These are phyloP conservation scores for Vairimorpha ceranae DNA, from an alignment of 371 early-diverging fungal species.

Conservation along the genomic window DNA sequence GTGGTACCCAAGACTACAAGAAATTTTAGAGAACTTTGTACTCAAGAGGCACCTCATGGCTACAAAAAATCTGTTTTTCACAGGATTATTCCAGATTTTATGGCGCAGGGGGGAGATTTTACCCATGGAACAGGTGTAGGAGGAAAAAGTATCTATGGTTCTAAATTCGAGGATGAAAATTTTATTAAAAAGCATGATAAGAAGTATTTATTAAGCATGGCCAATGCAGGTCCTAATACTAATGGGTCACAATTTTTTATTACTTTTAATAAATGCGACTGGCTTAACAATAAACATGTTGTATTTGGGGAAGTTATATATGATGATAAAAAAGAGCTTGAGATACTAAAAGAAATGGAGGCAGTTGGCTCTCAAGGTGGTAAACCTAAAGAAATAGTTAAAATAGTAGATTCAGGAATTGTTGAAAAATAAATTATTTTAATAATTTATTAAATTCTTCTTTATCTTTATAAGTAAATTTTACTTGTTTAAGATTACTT, in stretches of 20 bases:
- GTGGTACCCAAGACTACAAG: slow-evolving; percentile 7
- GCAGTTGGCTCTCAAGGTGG: background rate
- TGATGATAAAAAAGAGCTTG: slow-evolving; percentile 67
- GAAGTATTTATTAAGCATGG: slow-evolving; percentile 85
- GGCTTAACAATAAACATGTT: slow-evolving; percentile 88
- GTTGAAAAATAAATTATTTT: slow-evolving; percentile 3
- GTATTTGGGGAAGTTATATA: slow-evolving; percentile 85
- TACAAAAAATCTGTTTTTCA: slow-evolving; percentile 65
- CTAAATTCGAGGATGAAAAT: slow-evolving; percentile 87
- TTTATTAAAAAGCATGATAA: slow-evolving; percentile 70
- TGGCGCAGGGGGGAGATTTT: slow-evolving; percentile 98
- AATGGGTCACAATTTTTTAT: slow-evolving; percentile 98
- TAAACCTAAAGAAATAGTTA: background rate
- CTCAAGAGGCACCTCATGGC: background rate
- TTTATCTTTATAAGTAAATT: slow-evolving; percentile 35
- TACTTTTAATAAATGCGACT: slow-evolving; percentile 76
- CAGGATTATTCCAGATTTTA: slow-evolving; percentile 76
- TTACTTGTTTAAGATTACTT: slow-evolving; percentile 19
- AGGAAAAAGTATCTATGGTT: slow-evolving; percentile 84
- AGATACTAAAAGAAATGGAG: background rate
- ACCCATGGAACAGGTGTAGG: slow-evolving; percentile 80
- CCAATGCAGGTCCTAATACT: slow-evolving; percentile 83
- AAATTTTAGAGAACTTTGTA: slow-evolving; percentile 12
- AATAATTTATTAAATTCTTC: slow-evolving; percentile 29
- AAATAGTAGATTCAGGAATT: background rate